phyloP scores from a whole-genome alignment of 2,329 filamentous ascomycete species.

The Botrytis deweyae region DNA sequence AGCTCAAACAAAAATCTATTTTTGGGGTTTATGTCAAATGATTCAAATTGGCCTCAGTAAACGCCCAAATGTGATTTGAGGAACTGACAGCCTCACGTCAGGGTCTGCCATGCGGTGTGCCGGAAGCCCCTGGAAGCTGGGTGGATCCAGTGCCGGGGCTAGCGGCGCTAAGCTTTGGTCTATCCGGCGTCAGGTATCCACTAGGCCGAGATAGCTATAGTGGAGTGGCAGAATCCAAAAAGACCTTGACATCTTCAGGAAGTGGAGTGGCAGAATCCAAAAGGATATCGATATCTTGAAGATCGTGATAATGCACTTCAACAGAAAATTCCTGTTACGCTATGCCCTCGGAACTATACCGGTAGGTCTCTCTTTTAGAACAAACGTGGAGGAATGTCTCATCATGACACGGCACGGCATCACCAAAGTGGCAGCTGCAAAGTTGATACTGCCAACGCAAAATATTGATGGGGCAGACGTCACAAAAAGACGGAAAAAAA shows the following conservation, averaged over 20 bases:
- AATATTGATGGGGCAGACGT: constrained; percentile 3
- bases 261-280: constrained; percentile 4
- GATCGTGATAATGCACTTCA: constrained; percentile 10
- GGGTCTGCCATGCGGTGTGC: neutral
- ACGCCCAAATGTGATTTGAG: neutral
- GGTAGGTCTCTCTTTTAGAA: neutral
- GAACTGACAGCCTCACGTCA: neutral
- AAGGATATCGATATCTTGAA: neutral
- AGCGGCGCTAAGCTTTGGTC: neutral
- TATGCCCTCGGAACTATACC: neutral
- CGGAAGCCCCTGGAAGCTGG: neutral
- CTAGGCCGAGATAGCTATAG: neutral
- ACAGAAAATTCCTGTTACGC: neutral
- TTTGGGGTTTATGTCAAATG: no score
- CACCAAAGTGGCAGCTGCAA: constrained; percentile 1
- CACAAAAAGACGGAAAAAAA: neutral
- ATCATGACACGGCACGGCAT: neutral
- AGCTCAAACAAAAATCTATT: no score
- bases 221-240: constrained; percentile 2
- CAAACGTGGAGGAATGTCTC: constrained; percentile 15
- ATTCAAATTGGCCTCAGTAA: no score
- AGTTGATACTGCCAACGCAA: neutral
- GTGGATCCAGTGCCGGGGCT: neutral
- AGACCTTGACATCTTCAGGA: neutral
- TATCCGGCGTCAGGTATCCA: neutral